phyloP scores from a whole-genome alignment of 2,329 filamentous ascomycete species.

The Cercospora canescens region DNA sequence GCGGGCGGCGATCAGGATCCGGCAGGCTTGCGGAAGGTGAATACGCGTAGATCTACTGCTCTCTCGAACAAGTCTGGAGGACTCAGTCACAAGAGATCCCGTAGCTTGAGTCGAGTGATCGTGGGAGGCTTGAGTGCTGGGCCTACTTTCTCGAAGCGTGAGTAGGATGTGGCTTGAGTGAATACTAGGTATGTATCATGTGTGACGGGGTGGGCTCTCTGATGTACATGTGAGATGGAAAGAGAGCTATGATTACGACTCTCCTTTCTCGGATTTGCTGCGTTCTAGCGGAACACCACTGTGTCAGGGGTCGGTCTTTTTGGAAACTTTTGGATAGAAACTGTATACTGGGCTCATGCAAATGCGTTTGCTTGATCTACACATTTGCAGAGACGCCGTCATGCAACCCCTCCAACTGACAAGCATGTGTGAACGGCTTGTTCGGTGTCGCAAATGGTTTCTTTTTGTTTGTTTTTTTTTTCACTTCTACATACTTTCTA shows the following conservation, averaged over 20 bases:
- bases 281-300: constrained; percentile 1
- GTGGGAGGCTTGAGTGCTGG: constrained; percentile 30
- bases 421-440: no score
- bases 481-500: neutral
- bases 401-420: no score
- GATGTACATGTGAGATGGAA: neutral
- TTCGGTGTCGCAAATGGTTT: no score
- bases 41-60: constrained; percentile 17
- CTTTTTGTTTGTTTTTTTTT: no score
- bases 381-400: no score
- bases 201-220: neutral
- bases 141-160: constrained; percentile 31
- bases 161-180: constrained; percentile 11
- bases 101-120: constrained; percentile 30
- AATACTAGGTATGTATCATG: neutral
- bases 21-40: constrained; percentile 15
- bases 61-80: constrained; percentile 12
- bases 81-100: constrained; percentile 16
- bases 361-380: neutral
- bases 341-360: neutral
- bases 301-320: neutral
- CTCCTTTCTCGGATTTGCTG: neutral
- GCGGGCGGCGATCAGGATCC: constrained; percentile 19
- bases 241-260: neutral
- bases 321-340: neutral